Conservation (phyloP, 495 filamentous ascomycete genomes). For the Xylaria bambusicola region DNA sequence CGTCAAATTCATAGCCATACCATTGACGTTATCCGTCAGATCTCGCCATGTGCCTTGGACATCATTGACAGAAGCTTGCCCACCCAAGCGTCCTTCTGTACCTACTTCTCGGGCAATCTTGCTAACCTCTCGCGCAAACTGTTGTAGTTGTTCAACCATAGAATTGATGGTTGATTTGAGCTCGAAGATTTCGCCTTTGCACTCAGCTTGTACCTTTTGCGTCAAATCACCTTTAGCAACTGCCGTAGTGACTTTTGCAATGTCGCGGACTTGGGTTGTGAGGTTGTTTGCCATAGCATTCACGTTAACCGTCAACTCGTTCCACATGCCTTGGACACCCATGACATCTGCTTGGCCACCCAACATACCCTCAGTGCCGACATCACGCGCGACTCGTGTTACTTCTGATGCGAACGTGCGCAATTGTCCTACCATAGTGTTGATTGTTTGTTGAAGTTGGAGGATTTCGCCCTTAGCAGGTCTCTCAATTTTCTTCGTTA, state of each 20-base stretch:
- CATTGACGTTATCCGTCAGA: constrained; percentile 95
- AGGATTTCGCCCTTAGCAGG: constrained; percentile 94
- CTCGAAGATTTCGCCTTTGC: constrained; percentile 93
- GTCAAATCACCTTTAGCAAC: constrained; percentile 96
- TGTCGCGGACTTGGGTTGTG: constrained; percentile 96
- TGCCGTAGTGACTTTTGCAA: constrained; percentile 97
- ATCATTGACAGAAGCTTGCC: constrained; percentile 94
- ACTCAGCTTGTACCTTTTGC: constrained; percentile 95
- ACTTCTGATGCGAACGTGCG: constrained; percentile 97
- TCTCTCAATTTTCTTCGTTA: constrained; percentile 94
- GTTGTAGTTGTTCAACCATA: constrained; percentile 97
- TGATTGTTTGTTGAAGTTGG: constrained; percentile 95
- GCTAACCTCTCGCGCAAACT: constrained; percentile 96
- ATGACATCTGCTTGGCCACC: constrained; percentile 96
- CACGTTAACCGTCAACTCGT: constrained; percentile 95
- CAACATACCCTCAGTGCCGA: constrained; percentile 95
- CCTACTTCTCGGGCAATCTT: constrained; percentile 98
- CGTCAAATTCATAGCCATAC: constrained; percentile 98
- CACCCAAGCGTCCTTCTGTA: constrained; percentile 92
- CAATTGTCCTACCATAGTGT: constrained; percentile 98
- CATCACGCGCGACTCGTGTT: constrained; percentile 92
- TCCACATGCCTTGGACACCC: constrained; percentile 84
- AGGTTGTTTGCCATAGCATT: constrained; percentile 99
- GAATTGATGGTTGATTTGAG: constrained; percentile 98
- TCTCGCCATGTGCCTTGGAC: constrained; percentile 98